phyloP scores from a whole-genome alignment of 495 filamentous ascomycete genomes.

The Aspergillus wentii region DNA sequence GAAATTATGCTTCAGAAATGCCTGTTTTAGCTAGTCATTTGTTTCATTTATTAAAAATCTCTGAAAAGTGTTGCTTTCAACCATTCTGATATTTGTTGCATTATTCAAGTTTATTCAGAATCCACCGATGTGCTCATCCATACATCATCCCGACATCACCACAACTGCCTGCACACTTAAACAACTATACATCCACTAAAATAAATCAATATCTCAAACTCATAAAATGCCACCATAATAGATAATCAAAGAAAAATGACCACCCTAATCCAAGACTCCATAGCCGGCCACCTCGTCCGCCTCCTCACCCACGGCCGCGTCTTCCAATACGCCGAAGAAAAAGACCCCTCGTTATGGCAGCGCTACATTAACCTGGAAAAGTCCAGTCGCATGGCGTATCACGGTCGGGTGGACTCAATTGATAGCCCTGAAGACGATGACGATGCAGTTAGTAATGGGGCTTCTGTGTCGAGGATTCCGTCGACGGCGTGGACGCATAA shows the following conservation, averaged over 20 bases:
- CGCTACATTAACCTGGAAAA: constrained; percentile 20
- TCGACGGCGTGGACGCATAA: constrained; percentile 2
- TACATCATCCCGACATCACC: too few species aligned
- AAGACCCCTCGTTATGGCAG: constrained; percentile 26
- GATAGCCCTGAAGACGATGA: constrained; percentile 6
- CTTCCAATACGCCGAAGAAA: constrained; percentile 26
- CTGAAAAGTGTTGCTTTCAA: too few species aligned
- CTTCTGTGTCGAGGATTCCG: background rate
- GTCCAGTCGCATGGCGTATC: constrained; percentile 25
- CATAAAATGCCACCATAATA: too few species aligned
- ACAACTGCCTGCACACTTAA: too few species aligned
- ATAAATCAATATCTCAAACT: too few species aligned
- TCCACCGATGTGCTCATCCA: too few species aligned
- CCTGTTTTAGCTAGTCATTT: too few species aligned
- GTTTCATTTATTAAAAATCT: too few species aligned
- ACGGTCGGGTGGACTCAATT: constrained; percentile 2
- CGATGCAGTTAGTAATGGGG: background rate
- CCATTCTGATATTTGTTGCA: too few species aligned
- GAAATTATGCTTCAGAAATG: too few species aligned
- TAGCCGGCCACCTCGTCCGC: constrained; percentile 23
- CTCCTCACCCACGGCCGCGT: constrained; percentile 12
- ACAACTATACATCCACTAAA: too few species aligned
- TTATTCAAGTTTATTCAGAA: too few species aligned
- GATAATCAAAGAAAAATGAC: constrained; percentile 10
- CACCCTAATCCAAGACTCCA: constrained; percentile 19